Evolutionary conservation across 2,329 filamentous ascomycete species (phyloP).

Genomic region (Alternaria conjuncta): DNA sequence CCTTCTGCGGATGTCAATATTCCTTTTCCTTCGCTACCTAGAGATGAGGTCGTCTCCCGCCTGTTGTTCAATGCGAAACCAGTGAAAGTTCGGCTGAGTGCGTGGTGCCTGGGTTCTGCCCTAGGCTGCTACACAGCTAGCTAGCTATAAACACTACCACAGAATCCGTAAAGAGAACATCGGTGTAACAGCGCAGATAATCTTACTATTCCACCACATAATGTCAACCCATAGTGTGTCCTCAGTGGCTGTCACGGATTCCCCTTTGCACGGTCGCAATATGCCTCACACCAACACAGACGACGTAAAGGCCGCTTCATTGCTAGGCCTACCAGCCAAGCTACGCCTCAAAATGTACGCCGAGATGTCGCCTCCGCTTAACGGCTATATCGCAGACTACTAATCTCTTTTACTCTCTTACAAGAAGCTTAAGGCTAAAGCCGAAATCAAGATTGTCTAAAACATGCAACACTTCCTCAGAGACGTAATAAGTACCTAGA

Average conservation of each 20-base stretch:
- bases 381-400: background rate
- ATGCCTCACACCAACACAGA: background rate
- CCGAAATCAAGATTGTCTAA: background rate
- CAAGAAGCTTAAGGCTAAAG: background rate
- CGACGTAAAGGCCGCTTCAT: background rate
- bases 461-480: background rate
- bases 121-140: background rate
- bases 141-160: background rate
- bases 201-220: background rate
- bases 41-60: background rate
- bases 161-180: background rate
- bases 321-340: background rate
- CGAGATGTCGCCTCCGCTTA: background rate
- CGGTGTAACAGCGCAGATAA: background rate
- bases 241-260: background rate
- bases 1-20: background rate
- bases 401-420: background rate
- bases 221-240: background rate
- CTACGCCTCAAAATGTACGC: background rate
- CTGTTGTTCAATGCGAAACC: background rate
- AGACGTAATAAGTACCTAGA: background rate
- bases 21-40: background rate
- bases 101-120: background rate
- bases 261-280: background rate
- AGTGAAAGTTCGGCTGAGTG: background rate